Evolutionary conservation across 2,329 filamentous ascomycete species (phyloP).

Genomic region (Alternaria panax): DNA sequence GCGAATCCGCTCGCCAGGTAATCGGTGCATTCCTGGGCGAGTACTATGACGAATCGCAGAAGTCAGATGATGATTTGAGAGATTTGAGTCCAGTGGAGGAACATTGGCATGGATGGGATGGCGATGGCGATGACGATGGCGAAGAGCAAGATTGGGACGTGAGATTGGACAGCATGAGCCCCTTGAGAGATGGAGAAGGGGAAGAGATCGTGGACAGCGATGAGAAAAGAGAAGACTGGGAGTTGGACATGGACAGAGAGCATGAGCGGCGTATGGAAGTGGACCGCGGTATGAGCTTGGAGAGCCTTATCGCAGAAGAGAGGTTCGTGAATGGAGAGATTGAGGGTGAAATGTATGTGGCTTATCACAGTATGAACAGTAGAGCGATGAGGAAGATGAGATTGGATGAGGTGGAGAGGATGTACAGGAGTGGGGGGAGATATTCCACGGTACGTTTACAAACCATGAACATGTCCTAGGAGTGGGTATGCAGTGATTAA

Average conservation of each 20-base stretch:
- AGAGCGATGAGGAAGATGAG: neutral
- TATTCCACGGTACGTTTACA: conserved; percentile 10
- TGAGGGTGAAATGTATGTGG: neutral
- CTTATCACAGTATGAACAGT: conserved; percentile 1
- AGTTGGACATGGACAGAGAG: neutral
- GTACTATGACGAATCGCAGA: neutral
- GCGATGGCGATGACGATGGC: neutral
- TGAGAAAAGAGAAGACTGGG: neutral
- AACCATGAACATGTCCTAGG: neutral
- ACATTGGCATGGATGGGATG: neutral
- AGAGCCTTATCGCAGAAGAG: neutral
- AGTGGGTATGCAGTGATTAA: neutral
- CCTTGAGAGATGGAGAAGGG: neutral
- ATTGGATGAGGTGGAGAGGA: neutral
- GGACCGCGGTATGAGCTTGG: neutral
- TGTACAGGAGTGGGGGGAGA: neutral
- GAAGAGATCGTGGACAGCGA: neutral
- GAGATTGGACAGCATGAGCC: conserved; percentile 8
- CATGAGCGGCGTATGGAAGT: neutral
- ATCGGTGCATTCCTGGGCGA: neutral
- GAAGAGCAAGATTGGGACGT: neutral
- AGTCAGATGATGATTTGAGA: neutral
- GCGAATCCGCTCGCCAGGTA: neutral
- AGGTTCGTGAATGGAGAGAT: neutral
- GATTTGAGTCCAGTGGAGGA: neutral